These are phyloP conservation scores for Pseudomonodictys pantanalensis DNA, from an alignment of 495 filamentous ascomycete species.

Conservation along the genomic window DNA sequence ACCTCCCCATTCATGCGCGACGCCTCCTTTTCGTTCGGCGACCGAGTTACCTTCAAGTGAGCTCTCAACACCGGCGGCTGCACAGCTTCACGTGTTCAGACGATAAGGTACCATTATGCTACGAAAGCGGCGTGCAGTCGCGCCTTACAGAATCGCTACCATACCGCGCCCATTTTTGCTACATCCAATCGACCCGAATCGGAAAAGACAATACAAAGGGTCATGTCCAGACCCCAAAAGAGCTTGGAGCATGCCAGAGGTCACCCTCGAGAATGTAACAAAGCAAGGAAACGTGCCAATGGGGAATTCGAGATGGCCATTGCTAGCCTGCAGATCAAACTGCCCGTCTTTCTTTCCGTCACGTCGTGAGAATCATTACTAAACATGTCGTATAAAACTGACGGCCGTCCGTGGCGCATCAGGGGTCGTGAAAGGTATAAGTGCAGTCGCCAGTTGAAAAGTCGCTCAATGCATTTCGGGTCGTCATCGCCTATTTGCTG, in stretches of 20 bases:
- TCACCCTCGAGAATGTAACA: conserved; percentile 19
- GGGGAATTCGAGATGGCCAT: conserved; percentile 37
- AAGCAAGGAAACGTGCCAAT: conserved; percentile 30
- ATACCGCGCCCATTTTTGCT: too few relatives aligned
- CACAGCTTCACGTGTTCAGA: too few relatives aligned
- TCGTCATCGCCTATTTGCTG: conserved; percentile 50
- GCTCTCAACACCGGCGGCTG: too few relatives aligned
- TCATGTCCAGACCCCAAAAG: neutral
- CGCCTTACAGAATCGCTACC: too few relatives aligned
- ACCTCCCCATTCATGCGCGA: too few relatives aligned
- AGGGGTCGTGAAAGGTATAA: conserved; percentile 33
- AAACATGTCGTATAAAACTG: conserved; percentile 37
- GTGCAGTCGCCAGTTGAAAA: too few relatives aligned
- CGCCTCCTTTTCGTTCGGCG: too few relatives aligned
- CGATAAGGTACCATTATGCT: too few relatives aligned
- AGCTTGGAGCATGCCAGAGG: conserved; percentile 8
- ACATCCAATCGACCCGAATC: too few relatives aligned
- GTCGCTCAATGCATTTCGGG: neutral
- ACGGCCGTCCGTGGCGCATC: conserved; percentile 32
- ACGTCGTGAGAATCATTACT: conserved; percentile 38
- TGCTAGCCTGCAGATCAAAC: conserved; percentile 37
- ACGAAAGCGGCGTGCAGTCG: too few relatives aligned
- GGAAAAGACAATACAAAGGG: neutral
- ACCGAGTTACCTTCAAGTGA: too few relatives aligned
- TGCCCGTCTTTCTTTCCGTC: conserved; percentile 39